Base-by-base conservation (phyloP, 2,329 filamentous ascomycete genomes). In the Plenodomus biglobosus region DNA sequence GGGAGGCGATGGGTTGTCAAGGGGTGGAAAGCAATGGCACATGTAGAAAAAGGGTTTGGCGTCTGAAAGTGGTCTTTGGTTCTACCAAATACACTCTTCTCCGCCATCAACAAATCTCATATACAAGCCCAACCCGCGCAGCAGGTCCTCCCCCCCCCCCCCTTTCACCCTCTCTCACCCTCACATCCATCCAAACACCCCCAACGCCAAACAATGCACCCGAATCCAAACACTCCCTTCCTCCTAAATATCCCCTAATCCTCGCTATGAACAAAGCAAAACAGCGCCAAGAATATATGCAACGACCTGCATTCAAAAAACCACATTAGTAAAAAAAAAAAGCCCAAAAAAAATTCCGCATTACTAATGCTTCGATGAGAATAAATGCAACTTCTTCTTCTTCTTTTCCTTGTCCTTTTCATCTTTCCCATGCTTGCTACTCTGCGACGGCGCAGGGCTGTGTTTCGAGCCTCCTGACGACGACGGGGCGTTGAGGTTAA, bases 321-420 rank as follows among this genome's bases (percentile, higher is more conserved):
- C 3, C 27, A 15, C 27, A 32, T 15, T 32, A 27, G n/a, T 34
- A 6, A 11, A 11, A 24, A 6, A 24, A 27, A 46, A 19, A 17
- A 15, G 6, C 15, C n/a, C 13, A 36, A 37, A 18, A 17, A 45
- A 32, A 34, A 40, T 50, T 38, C 35, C 39, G 42, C 34, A 44
- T 30, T n/a, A 34, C 50, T 58, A 64, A 51, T 62, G 61, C 43
- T 64, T 64, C 3, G 68, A 71, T 19, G 64, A 70, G 64, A 82
- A 82, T 63, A 81, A 80, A 58, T 80, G 78, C 62, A 81, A 77
- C 53, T 82, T 81, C 73, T 84, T 84, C 71, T 78, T 78, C 61
- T 80, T 78, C 60, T 71, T 73, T 35, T 68, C 63, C 21, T 65
- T 61, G 15, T 59, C 55, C 16, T 54, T 55, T 13, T 68, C 64